Evolutionary conservation across 495 filamentous ascomycete genomes (phyloP).

Genomic region (Aspergillus hancockii): DNA sequence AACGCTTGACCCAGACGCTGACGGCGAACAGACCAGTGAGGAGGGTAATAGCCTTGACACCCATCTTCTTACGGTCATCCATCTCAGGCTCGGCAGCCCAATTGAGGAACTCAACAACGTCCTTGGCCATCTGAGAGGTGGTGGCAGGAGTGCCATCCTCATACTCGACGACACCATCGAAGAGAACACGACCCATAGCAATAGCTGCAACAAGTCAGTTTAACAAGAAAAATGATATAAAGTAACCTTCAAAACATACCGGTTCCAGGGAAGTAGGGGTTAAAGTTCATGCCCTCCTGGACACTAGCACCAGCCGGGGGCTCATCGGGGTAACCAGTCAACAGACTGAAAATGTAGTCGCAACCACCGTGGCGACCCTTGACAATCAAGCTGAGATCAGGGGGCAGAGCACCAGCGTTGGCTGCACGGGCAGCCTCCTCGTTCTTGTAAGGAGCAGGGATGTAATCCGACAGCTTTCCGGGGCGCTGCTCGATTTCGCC

Average conservation of each 20-base stretch:
- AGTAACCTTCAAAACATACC: conserved; percentile 46
- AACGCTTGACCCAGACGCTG: conserved; percentile 97
- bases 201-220: conserved; percentile 58
- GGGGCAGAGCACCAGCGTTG: conserved; percentile 96
- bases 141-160: conserved; percentile 94
- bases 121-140: conserved; percentile 99
- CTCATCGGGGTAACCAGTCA: conserved; percentile 99
- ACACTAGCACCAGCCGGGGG: conserved; percentile 83
- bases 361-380: conserved; percentile 98
- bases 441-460: conserved; percentile 94
- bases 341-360: conserved; percentile 94
- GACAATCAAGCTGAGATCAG: conserved; percentile 95
- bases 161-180: conserved; percentile 97
- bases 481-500: conserved; percentile 97
- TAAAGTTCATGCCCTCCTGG: conserved; percentile 92
- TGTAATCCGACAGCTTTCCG: conserved; percentile 97
- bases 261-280: conserved; percentile 99
- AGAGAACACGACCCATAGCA: conserved; percentile 97
- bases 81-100: conserved; percentile 99
- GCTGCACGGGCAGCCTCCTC: conserved; percentile 97
- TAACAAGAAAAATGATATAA: conserved; percentile 4
- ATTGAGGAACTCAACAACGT: conserved; percentile 97
- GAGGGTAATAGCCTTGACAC: conserved; percentile 85
- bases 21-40: conserved; percentile 76
- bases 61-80: conserved; percentile 99